These are phyloP conservation scores for Nothophoma quercina DNA, from an alignment of 2,329 filamentous ascomycete species.

Conservation along the genomic window DNA sequence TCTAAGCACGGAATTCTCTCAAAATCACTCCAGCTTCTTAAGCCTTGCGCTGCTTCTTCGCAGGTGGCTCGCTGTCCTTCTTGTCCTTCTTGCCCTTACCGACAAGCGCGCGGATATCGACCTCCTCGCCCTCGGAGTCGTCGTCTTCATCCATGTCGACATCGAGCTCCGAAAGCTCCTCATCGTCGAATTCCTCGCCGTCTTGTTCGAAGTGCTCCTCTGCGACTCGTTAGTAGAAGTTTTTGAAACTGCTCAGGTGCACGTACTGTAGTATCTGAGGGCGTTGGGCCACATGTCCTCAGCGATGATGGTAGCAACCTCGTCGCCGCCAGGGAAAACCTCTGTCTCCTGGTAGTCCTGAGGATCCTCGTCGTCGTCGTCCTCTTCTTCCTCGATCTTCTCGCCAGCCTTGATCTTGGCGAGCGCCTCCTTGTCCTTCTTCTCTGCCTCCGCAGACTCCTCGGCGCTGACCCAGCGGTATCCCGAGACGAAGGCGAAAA, in stretches of 20 bases:
- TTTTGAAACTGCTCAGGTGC: not conserved
- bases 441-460: constrained; percentile 70
- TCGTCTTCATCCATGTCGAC: constrained; percentile 60
- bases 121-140: constrained; percentile 68
- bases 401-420: constrained; percentile 52
- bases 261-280: constrained; percentile 89
- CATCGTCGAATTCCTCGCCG: constrained; percentile 70
- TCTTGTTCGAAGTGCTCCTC: constrained; percentile 64
- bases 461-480: constrained; percentile 73
- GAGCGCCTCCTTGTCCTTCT: constrained; percentile 68
- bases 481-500: constrained; percentile 77
- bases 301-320: constrained; percentile 78
- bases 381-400: constrained; percentile 48
- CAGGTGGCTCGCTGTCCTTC: constrained; percentile 36
- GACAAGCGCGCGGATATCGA: constrained; percentile 57
- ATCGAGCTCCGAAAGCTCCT: constrained; percentile 70
- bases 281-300: constrained; percentile 91
- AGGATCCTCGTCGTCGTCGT: constrained; percentile 67
- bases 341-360: constrained; percentile 75
- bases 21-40: constrained; percentile 14
- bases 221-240: constrained; percentile 48
- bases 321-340: constrained; percentile 87
- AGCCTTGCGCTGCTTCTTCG: constrained; percentile 54
- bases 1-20: no score
- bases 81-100: constrained; percentile 55